Evolutionary conservation across 352 stramenopile species (phyloP).

Genomic region (Plasmopara halstedii): DNA sequence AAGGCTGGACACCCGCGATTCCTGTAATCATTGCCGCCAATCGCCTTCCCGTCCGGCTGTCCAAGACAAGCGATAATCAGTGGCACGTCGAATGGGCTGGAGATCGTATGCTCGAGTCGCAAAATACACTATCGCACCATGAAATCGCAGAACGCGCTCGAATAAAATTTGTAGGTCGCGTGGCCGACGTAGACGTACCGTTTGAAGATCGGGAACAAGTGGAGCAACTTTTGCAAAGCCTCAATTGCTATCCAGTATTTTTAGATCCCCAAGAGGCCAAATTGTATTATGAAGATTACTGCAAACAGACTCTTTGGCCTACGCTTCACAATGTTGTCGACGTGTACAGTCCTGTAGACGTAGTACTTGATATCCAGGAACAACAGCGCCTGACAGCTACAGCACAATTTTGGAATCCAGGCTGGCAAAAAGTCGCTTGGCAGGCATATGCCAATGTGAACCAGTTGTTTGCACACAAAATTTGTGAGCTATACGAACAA

Average conservation of each 20-base stretch:
- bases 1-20: constrained; percentile 45
- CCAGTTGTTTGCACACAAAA: constrained; percentile 54
- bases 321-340: constrained; percentile 96
- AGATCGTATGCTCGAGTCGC: constrained; percentile 66
- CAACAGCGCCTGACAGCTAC: constrained; percentile 14
- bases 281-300: constrained; percentile 90
- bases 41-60: constrained; percentile 47
- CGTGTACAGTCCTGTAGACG: constrained; percentile 70
- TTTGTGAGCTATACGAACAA: constrained; percentile 66
- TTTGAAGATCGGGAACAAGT: constrained; percentile 41
- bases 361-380: constrained; percentile 35
- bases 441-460: constrained; percentile 82
- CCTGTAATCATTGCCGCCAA: constrained; percentile 73
- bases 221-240: constrained; percentile 56
- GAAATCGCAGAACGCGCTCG: constrained; percentile 54
- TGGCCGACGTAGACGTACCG: constrained; percentile 45
- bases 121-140: constrained; percentile 67
- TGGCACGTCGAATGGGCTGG: constrained; percentile 64
- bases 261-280: constrained; percentile 42
- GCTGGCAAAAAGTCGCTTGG: constrained; percentile 75
- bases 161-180: constrained; percentile 69
- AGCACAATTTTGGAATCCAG: constrained; percentile 55
- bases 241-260: constrained; percentile 70
- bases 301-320: constrained; percentile 95
- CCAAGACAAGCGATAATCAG: constrained; percentile 13